phyloP scores from a whole-genome alignment of 129 eudicot species.

The Scalesia atractyloides region DNA sequence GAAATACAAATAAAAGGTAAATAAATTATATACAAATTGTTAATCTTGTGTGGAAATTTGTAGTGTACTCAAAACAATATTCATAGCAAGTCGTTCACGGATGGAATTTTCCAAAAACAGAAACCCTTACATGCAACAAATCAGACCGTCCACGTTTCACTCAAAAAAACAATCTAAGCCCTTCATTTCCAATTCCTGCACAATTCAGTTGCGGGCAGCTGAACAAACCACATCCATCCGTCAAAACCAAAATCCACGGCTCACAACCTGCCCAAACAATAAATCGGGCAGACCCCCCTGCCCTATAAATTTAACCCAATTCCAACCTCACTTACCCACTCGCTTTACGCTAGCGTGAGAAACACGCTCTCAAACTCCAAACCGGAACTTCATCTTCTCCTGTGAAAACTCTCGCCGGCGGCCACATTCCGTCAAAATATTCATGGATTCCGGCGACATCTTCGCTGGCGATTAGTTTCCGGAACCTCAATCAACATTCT shows the following conservation, averaged over 20 bases:
- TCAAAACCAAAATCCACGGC: conserved; percentile 29
- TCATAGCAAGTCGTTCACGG: too few species aligned
- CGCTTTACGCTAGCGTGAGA: background rate
- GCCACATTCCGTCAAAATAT: conserved; percentile 3
- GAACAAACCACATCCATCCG: background rate
- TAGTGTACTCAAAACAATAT: too few species aligned
- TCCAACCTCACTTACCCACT: background rate
- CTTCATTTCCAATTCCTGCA: conserved; percentile 9
- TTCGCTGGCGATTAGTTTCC: conserved; percentile 37
- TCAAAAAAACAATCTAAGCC: background rate
- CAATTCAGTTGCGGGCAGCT: conserved; percentile 35
- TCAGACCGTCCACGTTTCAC: conserved; percentile 23
- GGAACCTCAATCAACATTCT: background rate
- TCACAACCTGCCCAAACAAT: conserved; percentile 25
- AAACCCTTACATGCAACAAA: too few species aligned
- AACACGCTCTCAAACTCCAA: background rate
- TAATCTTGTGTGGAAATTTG: too few species aligned
- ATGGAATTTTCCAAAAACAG: too few species aligned
- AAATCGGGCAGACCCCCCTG: conserved; percentile 40
- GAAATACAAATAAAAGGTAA: too few species aligned
- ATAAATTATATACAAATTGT: too few species aligned
- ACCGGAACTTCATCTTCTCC: conserved; percentile 10
- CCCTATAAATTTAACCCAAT: conserved; percentile 34
- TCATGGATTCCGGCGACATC: conserved; percentile 9
- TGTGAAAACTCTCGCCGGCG: background rate